Evolutionary conservation across 2,329 filamentous ascomycete species (phyloP), one percentile per base, ranked within the genome.

Genomic region (Neoscytalidium dimidiatum): DNA sequence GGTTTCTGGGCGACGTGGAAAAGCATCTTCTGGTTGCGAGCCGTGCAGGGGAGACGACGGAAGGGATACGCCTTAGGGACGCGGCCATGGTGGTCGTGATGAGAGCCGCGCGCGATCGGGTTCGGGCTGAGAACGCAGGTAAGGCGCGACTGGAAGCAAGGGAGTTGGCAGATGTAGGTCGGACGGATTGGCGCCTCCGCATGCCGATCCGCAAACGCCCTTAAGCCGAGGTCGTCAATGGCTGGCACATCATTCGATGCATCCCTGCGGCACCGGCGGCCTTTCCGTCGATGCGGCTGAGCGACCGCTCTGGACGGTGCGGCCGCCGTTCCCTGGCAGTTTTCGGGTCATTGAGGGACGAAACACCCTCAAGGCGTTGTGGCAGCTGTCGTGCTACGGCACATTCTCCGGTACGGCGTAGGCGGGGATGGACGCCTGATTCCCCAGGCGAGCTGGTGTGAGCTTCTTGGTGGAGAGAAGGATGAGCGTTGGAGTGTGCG

Each of bases 1-100:
- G 76, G 64, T 77, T 69, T 62, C 74, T 73, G 64, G 70, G 74
- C 9, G 75, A 78, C 64, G 75, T 82, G 9, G 81, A 79, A 69
- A 83, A 83, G 67, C 74, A 75, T 70, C 76, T 72, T 29, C 70
- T 72, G 28, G 70, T 68, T 41, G 52, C 31, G 51, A 49, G 29
- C 38, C 64, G 68, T 65, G 62, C 71, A 72, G 44, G 68, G 66
- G 63, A 33, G 19, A 26, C 64, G 49, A 52, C 46, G 28, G 69
- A 65, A 57, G 65, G 46, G 28, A 64, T 53, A 14, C 64, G 58
- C 51, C 44, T 31, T 68, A 66, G 53, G 62, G 60, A 33, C 44
- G 69, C 72, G 58, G 69, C 69, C 65, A 74, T 68, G 38, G 70
- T 72, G 68, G 70, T 44, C 41, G 46, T 33, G 35, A 13, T 35